Evolutionary conservation across 371 early-diverging fungal genomes (phyloP).

Genomic region (Mucor indicus): DNA sequence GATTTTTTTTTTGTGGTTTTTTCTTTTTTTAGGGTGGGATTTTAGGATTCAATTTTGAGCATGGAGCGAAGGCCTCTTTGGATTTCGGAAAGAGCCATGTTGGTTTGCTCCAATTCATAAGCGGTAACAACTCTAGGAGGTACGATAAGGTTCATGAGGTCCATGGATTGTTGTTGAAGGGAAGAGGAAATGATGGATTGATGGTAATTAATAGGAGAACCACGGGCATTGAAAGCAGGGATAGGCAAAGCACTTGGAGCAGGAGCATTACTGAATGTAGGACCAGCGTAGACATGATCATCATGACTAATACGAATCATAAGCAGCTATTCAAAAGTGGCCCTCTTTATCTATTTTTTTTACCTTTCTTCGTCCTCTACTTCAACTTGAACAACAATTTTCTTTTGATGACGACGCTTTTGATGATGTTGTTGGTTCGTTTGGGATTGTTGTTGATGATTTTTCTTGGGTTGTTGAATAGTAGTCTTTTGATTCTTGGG

Average conservation of each 20-base stretch:
- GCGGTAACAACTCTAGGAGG: constrained; percentile 23
- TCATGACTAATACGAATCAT: constrained; percentile 8
- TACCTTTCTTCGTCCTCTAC: too few species aligned
- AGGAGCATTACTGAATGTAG: constrained; percentile 80
- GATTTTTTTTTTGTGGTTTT: too few species aligned
- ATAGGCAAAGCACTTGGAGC: constrained; percentile 72
- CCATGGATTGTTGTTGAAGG: constrained; percentile 31
- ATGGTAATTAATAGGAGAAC: constrained; percentile 22
- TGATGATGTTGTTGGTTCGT: not conserved
- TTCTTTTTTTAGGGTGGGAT: too few species aligned
- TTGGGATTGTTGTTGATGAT: constrained; percentile 1
- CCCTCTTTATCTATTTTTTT: too few species aligned
- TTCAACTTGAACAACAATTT: not conserved
- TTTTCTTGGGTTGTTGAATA: constrained; percentile 14
- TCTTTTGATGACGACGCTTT: not conserved
- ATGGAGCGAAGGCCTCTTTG: constrained; percentile 45
- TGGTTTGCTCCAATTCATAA: constrained; percentile 21
- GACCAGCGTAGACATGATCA: constrained; percentile 69
- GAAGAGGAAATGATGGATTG: constrained; percentile 13
- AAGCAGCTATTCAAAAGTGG: too few species aligned
- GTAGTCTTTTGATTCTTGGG: constrained; percentile 3
- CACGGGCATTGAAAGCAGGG: constrained; percentile 57
- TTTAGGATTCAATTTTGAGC: constrained; percentile 45
- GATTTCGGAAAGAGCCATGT: constrained; percentile 41
- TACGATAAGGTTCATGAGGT: constrained; percentile 26